These are phyloP conservation scores for Pseudoturritis turrita DNA, from an alignment of 345 rosid species.

Conservation along the genomic window DNA sequence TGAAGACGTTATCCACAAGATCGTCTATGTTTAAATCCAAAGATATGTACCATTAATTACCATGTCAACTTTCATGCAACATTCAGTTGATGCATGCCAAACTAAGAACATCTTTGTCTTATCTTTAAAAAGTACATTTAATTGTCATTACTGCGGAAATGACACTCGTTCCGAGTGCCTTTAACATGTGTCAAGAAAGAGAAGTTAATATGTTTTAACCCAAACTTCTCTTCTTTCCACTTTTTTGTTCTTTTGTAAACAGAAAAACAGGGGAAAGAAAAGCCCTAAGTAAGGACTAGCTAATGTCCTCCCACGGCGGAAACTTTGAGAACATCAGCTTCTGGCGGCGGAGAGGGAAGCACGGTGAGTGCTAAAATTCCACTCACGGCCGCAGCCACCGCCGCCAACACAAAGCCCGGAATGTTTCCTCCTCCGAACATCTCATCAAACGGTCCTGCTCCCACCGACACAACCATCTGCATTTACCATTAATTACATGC, in stretches of 20 bases:
- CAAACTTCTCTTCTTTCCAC: neutral
- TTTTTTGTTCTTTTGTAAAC: neutral
- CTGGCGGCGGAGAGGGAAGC: constrained; percentile 70
- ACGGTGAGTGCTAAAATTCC: constrained; percentile 47
- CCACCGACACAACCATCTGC: constrained; percentile 70
- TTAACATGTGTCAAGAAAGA: constrained; percentile 10
- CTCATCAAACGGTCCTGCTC: constrained; percentile 63
- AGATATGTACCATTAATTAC: neutral
- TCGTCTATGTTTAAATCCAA: neutral
- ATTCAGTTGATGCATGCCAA: neutral
- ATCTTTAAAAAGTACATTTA: constrained; percentile 6
- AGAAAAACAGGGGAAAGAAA: neutral
- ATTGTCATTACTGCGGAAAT: neutral
- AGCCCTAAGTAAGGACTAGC: neutral
- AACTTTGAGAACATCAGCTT: constrained; percentile 23
- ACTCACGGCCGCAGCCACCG: constrained; percentile 55
- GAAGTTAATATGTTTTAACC: neutral
- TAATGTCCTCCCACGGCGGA: constrained; percentile 18
- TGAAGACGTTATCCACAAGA: neutral
- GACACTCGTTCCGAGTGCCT: neutral
- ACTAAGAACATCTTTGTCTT: neutral
- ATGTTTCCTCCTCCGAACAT: constrained; percentile 78
- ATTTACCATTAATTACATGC: neutral
- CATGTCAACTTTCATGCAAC: neutral
- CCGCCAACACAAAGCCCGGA: constrained; percentile 65